phyloP scores from a whole-genome alignment of 495 filamentous ascomycete genomes.

The Annulohypoxylon maeteangense region DNA sequence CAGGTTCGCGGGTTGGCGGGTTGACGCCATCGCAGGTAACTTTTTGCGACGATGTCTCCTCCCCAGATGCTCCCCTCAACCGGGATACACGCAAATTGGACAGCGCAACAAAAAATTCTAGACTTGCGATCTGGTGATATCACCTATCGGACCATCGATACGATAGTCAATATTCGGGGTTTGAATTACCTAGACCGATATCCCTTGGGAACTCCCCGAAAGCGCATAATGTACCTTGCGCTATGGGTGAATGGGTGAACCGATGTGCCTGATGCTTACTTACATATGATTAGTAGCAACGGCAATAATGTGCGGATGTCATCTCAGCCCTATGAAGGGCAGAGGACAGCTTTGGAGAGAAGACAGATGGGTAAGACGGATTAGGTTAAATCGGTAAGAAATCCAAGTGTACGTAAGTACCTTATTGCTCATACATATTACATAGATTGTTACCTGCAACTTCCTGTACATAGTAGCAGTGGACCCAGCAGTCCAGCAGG shows the following conservation, averaged over 20 bases:
- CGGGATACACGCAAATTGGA: neutral
- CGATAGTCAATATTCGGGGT: constrained; percentile 36
- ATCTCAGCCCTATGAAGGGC: constrained; percentile 44
- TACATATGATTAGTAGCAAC: constrained; percentile 24
- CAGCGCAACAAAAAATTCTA: neutral
- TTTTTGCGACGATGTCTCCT: constrained; percentile 37
- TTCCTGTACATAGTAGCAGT: neutral
- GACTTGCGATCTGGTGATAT: constrained; percentile 13
- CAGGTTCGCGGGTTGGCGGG: neutral
- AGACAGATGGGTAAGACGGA: neutral
- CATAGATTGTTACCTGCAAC: constrained; percentile 22
- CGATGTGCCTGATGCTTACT: constrained; percentile 34
- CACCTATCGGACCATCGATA: neutral
- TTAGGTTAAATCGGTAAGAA: neutral
- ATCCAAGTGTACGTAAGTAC: constrained; percentile 30
- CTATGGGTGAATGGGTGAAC: constrained; percentile 12
- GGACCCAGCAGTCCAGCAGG: neutral
- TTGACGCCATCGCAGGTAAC: constrained; percentile 44
- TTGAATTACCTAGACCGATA: constrained; percentile 38
- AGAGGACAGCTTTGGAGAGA: constrained; percentile 4
- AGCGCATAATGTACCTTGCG: constrained; percentile 21
- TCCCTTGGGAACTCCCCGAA: constrained; percentile 14
- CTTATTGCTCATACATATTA: constrained; percentile 20
- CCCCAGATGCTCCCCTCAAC: constrained; percentile 11
- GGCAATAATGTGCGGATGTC: constrained; percentile 44